Evolutionary conservation across 2,329 filamentous ascomycete genomes (phyloP).

Genomic region (Epichloe uncinata): DNA sequence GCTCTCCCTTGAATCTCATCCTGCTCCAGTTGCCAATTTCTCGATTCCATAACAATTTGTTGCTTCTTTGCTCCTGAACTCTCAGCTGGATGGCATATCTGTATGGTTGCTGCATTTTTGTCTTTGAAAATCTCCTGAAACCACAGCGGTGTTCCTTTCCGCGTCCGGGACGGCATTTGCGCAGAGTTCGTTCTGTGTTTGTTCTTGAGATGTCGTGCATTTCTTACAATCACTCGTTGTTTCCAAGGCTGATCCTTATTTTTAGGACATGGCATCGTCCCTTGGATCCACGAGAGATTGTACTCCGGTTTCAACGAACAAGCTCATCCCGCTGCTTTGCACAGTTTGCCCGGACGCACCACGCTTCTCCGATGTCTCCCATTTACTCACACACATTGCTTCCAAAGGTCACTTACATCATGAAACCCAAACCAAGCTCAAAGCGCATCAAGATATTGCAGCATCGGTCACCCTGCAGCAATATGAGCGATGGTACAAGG

Average conservation of each 20-base stretch:
- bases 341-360: constrained; percentile 70
- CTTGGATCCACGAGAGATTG: constrained; percentile 11
- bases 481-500: constrained; percentile 69
- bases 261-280: constrained; percentile 26
- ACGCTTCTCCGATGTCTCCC: constrained; percentile 78
- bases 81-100: constrained; percentile 4
- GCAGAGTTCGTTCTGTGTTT: constrained; percentile 2
- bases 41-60: constrained; percentile 7
- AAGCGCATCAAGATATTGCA: constrained; percentile 51
- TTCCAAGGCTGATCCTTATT: constrained; percentile 5
- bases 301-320: constrained; percentile 12
- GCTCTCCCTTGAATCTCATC: constrained; percentile 6
- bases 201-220: constrained; percentile 3
- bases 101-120: constrained; percentile 16
- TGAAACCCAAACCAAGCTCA: constrained; percentile 69
- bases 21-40: constrained; percentile 14
- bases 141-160: neutral
- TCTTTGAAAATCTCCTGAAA: constrained; percentile 2
- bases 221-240: constrained; percentile 8
- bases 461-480: constrained; percentile 48
- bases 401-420: constrained; percentile 86
- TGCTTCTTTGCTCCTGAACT: constrained; percentile 13
- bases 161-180: neutral
- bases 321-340: constrained; percentile 58
- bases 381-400: constrained; percentile 80